phyloP scores from a whole-genome alignment of 768 basidiomycete genomes.

The Russula griseocarnosa region DNA sequence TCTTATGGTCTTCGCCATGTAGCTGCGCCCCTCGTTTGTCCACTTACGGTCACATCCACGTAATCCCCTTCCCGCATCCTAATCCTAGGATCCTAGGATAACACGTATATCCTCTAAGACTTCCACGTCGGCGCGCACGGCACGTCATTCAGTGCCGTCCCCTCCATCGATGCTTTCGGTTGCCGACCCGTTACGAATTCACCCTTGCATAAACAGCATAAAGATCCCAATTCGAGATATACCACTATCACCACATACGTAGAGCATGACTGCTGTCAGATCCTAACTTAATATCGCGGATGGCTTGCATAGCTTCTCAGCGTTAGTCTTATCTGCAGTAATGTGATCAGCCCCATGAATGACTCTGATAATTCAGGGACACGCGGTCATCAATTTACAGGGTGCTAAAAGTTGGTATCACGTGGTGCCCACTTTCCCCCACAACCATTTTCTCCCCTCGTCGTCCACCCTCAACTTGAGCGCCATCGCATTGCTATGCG shows the following conservation, averaged over 20 bases:
- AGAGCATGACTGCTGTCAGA: background rate
- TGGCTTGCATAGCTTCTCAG: background rate
- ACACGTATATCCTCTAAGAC: background rate
- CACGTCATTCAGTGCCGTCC: background rate
- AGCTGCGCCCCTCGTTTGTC: background rate
- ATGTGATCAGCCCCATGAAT: background rate
- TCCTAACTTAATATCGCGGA: background rate
- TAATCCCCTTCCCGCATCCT: background rate
- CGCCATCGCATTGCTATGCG: constrained; percentile 22
- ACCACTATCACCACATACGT: background rate
- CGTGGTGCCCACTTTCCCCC: background rate
- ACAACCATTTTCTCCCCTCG: background rate
- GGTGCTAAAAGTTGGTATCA: background rate
- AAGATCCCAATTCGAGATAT: background rate
- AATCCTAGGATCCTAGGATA: constrained; percentile 15
- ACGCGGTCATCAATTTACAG: background rate
- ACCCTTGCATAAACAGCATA: background rate
- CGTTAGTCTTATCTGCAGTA: background rate
- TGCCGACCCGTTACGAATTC: constrained; percentile 9
- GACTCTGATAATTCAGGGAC: constrained; percentile 12
- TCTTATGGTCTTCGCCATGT: background rate
- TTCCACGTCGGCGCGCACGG: constrained; percentile 2
- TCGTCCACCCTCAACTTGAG: constrained; percentile 10
- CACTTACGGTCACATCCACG: background rate
- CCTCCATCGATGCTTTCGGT: background rate